Conservation (phyloP, 768 basidiomycete species). For the Mycena rebaudengoi region DNA sequence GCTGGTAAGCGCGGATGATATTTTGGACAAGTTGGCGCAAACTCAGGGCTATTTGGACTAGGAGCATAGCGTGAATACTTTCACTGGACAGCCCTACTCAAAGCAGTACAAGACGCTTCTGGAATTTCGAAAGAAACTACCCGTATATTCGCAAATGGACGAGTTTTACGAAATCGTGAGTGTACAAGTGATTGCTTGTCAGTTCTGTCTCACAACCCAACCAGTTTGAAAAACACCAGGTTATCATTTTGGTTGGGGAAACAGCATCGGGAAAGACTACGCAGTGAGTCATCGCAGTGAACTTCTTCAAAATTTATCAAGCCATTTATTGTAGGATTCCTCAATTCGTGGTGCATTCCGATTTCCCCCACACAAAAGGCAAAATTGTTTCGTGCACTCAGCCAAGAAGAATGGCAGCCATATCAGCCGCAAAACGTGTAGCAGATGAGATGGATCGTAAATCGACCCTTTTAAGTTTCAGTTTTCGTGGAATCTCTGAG, state of each 20-base stretch:
- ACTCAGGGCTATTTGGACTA: slow-evolving; percentile 37
- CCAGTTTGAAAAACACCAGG: slow-evolving; percentile 81
- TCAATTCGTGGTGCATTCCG: slow-evolving; percentile 93
- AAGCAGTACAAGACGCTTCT: slow-evolving; percentile 86
- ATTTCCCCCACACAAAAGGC: slow-evolving; percentile 87
- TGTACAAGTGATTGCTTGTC: slow-evolving; percentile 37
- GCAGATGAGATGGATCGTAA: slow-evolving; percentile 98
- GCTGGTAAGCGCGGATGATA: slow-evolving; percentile 60
- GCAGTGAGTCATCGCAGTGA: slow-evolving; percentile 64
- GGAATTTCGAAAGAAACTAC: slow-evolving; percentile 83
- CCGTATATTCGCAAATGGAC: slow-evolving; percentile 91
- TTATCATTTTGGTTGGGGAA: slow-evolving; percentile 91
- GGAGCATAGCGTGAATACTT: slow-evolving; percentile 86
- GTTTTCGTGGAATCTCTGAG: not conserved
- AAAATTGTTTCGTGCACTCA: slow-evolving; percentile 97
- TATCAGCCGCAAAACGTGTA: slow-evolving; percentile 97
- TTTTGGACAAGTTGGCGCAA: not conserved
- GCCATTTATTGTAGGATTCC: slow-evolving; percentile 75
- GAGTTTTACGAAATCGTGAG: slow-evolving; percentile 90
- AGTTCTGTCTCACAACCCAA: slow-evolving; percentile 12
- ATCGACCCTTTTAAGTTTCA: slow-evolving; percentile 31
- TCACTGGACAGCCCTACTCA: slow-evolving; percentile 82
- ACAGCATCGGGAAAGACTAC: slow-evolving; percentile 97
- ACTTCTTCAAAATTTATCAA: slow-evolving; percentile 13
- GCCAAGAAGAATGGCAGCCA: slow-evolving; percentile 93